phyloP scores from a whole-genome alignment of 192 early-diverging fungal species.

The Linderina pennispora region DNA sequence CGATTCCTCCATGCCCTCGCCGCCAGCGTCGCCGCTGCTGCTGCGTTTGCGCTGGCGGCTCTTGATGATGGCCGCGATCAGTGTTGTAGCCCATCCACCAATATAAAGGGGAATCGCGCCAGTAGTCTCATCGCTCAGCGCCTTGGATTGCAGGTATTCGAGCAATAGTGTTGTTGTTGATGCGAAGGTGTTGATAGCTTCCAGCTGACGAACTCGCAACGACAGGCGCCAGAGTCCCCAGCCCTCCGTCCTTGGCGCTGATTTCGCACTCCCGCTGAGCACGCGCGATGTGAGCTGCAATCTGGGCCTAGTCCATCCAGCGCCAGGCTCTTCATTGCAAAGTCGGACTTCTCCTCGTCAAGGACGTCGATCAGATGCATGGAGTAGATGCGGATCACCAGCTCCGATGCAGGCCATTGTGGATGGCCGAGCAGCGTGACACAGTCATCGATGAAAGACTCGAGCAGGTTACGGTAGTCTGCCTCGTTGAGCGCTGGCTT shows the following conservation, averaged over 20 bases:
- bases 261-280: conserved; percentile 2
- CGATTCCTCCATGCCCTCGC: too few relatives aligned
- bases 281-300: conserved; percentile 52
- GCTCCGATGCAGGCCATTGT: conserved; percentile 87
- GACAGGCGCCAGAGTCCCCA: conserved; percentile 2
- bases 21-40: background rate
- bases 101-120: conserved; percentile 33
- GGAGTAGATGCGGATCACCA: conserved; percentile 60
- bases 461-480: conserved; percentile 69
- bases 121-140: conserved; percentile 16
- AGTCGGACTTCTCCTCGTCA: conserved; percentile 57
- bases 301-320: conserved; percentile 58
- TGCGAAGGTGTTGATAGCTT: conserved; percentile 15
- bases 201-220: conserved; percentile 13
- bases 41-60: background rate
- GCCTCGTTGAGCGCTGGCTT: conserved; percentile 48
- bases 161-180: conserved; percentile 10
- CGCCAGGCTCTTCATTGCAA: conserved; percentile 49
- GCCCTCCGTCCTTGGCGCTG: background rate
- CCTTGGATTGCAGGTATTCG: conserved; percentile 30
- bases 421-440: conserved; percentile 68
- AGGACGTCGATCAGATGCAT: conserved; percentile 61
- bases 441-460: conserved; percentile 67
- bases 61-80: conserved; percentile 32
- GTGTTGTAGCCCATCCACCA: conserved; percentile 29